A percentile compares a stretch with the other conserved stretches of the same genome.
Conservation (phyloP, 768 basidiomycete species). For the Pleurotus cornucopiae region DNA sequence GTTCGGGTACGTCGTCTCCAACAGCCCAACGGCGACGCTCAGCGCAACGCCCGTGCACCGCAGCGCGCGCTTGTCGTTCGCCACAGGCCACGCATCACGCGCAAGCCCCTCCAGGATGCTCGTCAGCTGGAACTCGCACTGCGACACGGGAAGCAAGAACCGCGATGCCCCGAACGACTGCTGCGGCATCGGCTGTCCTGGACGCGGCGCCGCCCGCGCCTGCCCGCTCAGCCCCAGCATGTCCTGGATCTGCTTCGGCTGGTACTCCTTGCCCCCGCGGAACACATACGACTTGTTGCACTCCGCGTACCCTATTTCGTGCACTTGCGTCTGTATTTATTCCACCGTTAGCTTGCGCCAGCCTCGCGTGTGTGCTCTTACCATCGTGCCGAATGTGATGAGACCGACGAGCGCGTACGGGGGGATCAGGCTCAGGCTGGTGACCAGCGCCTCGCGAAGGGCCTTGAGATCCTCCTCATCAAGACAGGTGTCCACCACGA, state of each 20-base stretch:
- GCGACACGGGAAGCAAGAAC: constrained; percentile 87
- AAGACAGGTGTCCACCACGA: constrained; percentile 95
- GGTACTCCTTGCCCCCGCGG: constrained; percentile 95
- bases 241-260: constrained; percentile 94
- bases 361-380: constrained; percentile 25
- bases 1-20: constrained; percentile 94
- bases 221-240: constrained; percentile 89
- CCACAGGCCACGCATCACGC: constrained; percentile 97
- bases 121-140: constrained; percentile 95
- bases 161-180: constrained; percentile 82
- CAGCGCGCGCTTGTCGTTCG: constrained; percentile 87
- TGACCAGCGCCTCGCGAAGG: constrained; percentile 89
- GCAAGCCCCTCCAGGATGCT: constrained; percentile 84
- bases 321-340: constrained; percentile 82
- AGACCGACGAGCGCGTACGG: constrained; percentile 93
- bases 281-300: constrained; percentile 99
- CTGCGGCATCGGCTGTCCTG: constrained; percentile 77
- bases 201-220: constrained; percentile 80
- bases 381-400: constrained; percentile 98
- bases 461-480: constrained; percentile 96
- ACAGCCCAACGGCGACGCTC: constrained; percentile 86
- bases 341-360: too few relatives aligned
- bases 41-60: constrained; percentile 95
- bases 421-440: constrained; percentile 89
- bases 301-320: constrained; percentile 94